phyloP scores from a whole-genome alignment of 768 basidiomycete species.

The Rhodotorula diobovata region DNA sequence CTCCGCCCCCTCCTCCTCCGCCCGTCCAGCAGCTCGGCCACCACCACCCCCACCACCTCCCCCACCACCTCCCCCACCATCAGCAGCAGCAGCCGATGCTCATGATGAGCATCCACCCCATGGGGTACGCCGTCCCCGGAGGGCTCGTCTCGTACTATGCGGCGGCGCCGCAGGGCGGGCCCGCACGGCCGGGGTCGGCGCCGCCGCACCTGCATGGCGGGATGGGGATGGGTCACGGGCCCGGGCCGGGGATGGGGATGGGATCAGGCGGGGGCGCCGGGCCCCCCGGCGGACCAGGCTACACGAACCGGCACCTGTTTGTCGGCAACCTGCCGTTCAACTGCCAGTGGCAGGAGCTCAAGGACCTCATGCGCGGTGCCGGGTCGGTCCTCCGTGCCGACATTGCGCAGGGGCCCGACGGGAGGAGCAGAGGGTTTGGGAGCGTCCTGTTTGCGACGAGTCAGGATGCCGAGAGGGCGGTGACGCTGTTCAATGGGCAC shows the following conservation, averaged over 20 bases:
- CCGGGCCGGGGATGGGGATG: background rate
- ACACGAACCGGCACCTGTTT: slow-evolving; percentile 55
- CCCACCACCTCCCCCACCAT: background rate
- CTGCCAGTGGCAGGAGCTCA: slow-evolving; percentile 96
- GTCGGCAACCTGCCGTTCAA: slow-evolving; percentile 93
- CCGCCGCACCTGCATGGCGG: background rate
- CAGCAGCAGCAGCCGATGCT: background rate
- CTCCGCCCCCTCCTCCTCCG: background rate
- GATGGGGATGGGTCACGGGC: background rate
- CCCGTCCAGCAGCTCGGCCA: too few relatives aligned
- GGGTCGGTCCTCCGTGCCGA: slow-evolving; percentile 87
- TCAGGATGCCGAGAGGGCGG: slow-evolving; percentile 75
- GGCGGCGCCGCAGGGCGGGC: background rate
- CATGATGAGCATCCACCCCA: slow-evolving; percentile 17
- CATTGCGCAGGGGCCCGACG: slow-evolving; percentile 79
- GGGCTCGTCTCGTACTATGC: slow-evolving; percentile 16
- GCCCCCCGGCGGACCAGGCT: background rate
- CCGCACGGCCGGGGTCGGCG: background rate
- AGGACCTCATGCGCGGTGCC: slow-evolving; percentile 87
- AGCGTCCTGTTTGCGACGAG: slow-evolving; percentile 82
- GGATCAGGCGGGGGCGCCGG: background rate
- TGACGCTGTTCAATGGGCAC: slow-evolving; percentile 85
- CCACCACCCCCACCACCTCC: background rate
- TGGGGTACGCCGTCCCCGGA: slow-evolving; percentile 22
- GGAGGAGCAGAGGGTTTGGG: slow-evolving; percentile 85